phyloP scores from a whole-genome alignment of 2,329 filamentous ascomycete species.

The Alternaria ventricosa region DNA sequence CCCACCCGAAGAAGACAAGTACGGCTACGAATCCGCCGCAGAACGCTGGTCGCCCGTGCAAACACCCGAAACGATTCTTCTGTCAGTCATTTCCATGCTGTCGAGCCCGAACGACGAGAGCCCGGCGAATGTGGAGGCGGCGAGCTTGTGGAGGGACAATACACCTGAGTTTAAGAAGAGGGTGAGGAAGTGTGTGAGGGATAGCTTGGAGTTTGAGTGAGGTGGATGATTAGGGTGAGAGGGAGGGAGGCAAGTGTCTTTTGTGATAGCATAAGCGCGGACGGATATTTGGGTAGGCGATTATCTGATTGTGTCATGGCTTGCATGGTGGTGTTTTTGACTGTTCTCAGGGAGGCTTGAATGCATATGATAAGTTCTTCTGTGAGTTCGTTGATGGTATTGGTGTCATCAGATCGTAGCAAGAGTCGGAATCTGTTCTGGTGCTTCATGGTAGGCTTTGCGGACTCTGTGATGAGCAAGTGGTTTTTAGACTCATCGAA shows the following conservation, averaged over 20 bases:
- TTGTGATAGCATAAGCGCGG: constrained; percentile 11
- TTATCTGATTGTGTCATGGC: background rate
- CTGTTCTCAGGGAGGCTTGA: background rate
- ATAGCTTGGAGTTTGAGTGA: constrained; percentile 48
- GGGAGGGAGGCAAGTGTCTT: background rate
- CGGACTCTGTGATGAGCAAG: background rate
- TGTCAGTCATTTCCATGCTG: constrained; percentile 97
- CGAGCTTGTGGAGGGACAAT: constrained; percentile 92
- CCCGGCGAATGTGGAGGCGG: constrained; percentile 93
- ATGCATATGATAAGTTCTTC: background rate
- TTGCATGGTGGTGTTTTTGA: background rate
- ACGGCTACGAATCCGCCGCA: constrained; percentile 95
- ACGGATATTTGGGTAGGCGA: background rate
- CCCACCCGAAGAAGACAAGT: constrained; percentile 93
- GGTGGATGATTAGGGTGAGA: background rate
- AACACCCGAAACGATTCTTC: constrained; percentile 95
- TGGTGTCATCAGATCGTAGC: background rate
- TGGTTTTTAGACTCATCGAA: background rate
- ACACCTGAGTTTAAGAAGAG: constrained; percentile 83
- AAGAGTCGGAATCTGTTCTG: background rate
- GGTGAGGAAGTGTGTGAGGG: constrained; percentile 81
- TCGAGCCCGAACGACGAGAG: constrained; percentile 97
- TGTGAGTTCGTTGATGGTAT: background rate
- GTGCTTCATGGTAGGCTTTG: background rate
- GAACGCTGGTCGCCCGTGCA: constrained; percentile 98